These are phyloP conservation scores for Umbelopsis sp. DNA, from an alignment of 192 early-diverging fungal species.

Conservation along the genomic window DNA sequence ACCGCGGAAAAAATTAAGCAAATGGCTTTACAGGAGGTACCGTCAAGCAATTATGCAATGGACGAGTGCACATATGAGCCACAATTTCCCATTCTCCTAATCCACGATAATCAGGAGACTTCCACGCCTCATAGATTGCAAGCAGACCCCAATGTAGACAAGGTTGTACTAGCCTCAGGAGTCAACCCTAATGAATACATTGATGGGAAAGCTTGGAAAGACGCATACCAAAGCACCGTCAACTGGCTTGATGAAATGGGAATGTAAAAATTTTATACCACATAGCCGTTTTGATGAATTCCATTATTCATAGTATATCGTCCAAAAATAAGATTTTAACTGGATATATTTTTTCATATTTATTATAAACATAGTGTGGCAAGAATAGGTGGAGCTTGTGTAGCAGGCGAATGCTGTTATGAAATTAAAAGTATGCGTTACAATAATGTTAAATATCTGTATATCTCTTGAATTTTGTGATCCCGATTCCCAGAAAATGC, in stretches of 20 bases:
- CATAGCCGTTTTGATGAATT: too few species aligned
- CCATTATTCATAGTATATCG: too few species aligned
- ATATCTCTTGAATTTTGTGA: too few species aligned
- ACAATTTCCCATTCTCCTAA: background rate
- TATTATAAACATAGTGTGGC: too few species aligned
- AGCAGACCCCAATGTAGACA: background rate
- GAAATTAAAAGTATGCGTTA: too few species aligned
- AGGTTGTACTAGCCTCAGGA: background rate
- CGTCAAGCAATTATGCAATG: background rate
- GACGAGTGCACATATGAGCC: background rate
- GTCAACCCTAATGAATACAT: background rate
- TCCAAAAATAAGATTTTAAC: too few species aligned
- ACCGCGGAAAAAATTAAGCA: conserved; percentile 16
- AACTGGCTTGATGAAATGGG: background rate
- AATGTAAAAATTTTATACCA: background rate
- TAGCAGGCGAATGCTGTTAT: too few species aligned
- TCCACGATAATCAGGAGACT: background rate
- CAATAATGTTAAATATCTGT: too few species aligned
- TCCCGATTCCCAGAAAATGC: background rate
- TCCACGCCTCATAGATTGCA: background rate
- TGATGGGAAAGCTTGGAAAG: background rate
- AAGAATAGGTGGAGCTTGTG: too few species aligned
- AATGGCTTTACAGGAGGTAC: background rate
- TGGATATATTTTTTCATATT: too few species aligned
- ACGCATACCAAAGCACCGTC: background rate